Evolutionary conservation across 2,329 filamentous ascomycete genomes (phyloP).

Genomic region (Botrytis elliptica): DNA sequence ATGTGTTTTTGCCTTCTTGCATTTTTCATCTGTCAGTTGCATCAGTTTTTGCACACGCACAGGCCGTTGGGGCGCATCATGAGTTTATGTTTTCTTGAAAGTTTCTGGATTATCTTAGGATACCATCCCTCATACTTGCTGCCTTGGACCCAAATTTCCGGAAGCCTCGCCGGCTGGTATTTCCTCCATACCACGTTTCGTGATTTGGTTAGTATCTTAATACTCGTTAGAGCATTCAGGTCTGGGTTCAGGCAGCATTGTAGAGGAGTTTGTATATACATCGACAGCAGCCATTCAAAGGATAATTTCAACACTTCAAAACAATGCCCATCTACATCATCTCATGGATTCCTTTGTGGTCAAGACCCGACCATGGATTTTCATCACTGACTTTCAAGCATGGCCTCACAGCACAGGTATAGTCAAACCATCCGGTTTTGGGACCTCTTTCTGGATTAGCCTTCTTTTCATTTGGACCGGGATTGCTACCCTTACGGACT

Average conservation of each 20-base stretch:
- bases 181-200: constrained; percentile 22
- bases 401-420: constrained; percentile 20
- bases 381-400: constrained; percentile 16
- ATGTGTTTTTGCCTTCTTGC: constrained; percentile 27
- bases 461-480: constrained; percentile 5
- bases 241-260: constrained; percentile 32
- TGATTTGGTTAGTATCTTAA: constrained; percentile 32
- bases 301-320: constrained; percentile 25
- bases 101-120: constrained; percentile 30
- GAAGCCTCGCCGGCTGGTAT: constrained; percentile 25
- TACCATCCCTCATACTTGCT: constrained; percentile 35
- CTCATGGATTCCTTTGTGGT: constrained; percentile 18
- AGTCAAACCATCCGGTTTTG: constrained; percentile 19
- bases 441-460: constrained; percentile 15
- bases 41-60: constrained; percentile 39
- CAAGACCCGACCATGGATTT: constrained; percentile 22
- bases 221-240: constrained; percentile 26
- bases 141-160: constrained; percentile 35
- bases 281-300: constrained; percentile 25
- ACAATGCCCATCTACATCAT: constrained; percentile 1
- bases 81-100: constrained; percentile 29
- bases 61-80: constrained; percentile 35
- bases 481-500: constrained; percentile 14
- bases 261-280: constrained; percentile 31
- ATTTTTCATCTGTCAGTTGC: constrained; percentile 35